Base-by-base conservation (phyloP, 2,329 filamentous ascomycete species). In the Xylariaceae sp. region DNA sequence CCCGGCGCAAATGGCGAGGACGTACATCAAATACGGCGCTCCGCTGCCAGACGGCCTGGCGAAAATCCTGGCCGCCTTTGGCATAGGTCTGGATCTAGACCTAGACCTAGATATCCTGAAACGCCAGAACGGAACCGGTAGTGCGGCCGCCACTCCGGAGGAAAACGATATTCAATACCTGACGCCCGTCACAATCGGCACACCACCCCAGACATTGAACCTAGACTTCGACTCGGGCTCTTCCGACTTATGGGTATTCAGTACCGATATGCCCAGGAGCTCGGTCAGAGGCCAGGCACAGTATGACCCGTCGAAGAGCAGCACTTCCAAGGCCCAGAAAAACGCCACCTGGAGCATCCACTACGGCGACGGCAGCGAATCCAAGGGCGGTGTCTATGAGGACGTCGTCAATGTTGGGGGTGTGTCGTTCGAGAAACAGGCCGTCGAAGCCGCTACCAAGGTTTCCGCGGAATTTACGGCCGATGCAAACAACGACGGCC, bases 191-290 rank as follows among this genome's bases (percentile, higher is more conserved):
- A 50, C 59, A 14, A 71, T 73, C 48, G 70, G 70, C 41, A 72
- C 68, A 5, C 70, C 70, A n/a, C 62, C 67, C 16, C 67, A 72
- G 67, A 55, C 51, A n/a, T 61, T 73, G 20, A 71, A 71, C 62
- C 60, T 73, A 0, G 70, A 72, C 59, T 70, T 73, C 56, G 71
- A 73, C 61, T 67, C 70, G 2, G 71, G 71, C 20, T 72, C 70
- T n/a, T 70, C 71, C 12, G 71, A 73, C 48, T 63, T 72, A 7
- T 73, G 70, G 70, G 70, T 72, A 40, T 73, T 72, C 65, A 70
- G 66, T 60, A 65, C 60, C 20, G 60, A 67, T 48, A 64, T 56
- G 9, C 56, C 68, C 21, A 23, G 50, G 1, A 56, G 50, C 45
- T 52, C 62, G 26, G 55, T 65, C 45, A 66, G 66, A 43, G 69